Evolutionary conservation across 164 flowering plant species (phyloP).

Genomic region (Umbilicus rupestris): DNA sequence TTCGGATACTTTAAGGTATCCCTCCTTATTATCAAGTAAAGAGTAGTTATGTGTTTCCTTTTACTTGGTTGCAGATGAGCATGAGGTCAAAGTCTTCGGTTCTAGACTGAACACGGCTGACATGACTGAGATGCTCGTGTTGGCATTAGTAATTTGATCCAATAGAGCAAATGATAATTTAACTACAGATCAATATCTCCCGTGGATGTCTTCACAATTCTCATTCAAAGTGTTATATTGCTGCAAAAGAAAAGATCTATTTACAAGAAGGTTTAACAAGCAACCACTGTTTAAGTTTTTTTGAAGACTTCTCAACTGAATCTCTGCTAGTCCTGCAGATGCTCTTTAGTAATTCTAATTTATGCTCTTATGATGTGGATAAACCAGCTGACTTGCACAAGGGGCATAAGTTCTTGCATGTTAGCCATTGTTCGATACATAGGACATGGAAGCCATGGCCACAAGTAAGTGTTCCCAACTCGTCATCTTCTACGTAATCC

Average conservation of each 20-base stretch:
- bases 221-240: too few relatives aligned
- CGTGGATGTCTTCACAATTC: too few relatives aligned
- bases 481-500: conserved; percentile 15
- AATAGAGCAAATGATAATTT: too few relatives aligned
- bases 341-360: not conserved
- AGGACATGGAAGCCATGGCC: conserved; percentile 15
- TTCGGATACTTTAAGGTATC: conserved; percentile 74
- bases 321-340: not conserved
- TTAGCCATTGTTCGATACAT: conserved; percentile 17
- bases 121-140: conserved; percentile 94
- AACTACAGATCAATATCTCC: too few relatives aligned
- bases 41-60: not conserved
- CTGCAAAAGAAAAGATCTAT: too few relatives aligned
- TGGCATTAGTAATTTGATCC: conserved; percentile 64
- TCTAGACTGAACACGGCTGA: conserved; percentile 62
- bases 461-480: conserved; percentile 15
- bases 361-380: too few relatives aligned
- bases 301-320: not conserved
- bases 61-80: conserved; percentile 45
- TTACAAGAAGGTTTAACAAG: too few relatives aligned
- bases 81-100: conserved; percentile 41
- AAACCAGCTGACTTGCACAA: conserved; percentile 15
- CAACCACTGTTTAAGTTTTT: too few relatives aligned
- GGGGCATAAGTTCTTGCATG: conserved; percentile 15
- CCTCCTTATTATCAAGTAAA: not conserved